A percentile compares a stretch with the other conserved stretches of the same genome.
Conservation (phyloP, 768 basidiomycete species). For the Suillus subaureus region DNA sequence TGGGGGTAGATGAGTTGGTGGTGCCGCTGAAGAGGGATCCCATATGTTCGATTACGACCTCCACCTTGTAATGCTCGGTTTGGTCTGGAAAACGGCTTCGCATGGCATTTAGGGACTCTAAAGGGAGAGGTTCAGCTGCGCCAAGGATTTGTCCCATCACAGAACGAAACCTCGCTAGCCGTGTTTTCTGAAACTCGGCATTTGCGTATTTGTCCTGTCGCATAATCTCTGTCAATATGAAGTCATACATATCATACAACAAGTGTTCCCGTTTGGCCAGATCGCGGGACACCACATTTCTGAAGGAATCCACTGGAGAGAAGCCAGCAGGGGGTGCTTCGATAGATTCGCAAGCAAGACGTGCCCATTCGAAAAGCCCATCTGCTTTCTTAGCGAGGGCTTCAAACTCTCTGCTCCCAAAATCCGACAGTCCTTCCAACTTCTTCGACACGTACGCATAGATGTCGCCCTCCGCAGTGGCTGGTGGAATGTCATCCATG, state of each 20-base stretch:
- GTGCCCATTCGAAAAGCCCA: constrained; percentile 14
- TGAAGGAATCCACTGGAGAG: constrained; percentile 7
- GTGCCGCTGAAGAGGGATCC: constrained; percentile 15
- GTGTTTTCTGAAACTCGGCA: neutral
- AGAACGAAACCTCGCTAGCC: constrained; percentile 9
- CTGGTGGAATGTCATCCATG: constrained; percentile 10
- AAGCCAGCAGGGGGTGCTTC: neutral
- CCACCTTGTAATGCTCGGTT: constrained; percentile 7
- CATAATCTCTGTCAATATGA: constrained; percentile 12
- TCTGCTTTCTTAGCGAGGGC: constrained; percentile 7
- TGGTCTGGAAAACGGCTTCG: constrained; percentile 5
- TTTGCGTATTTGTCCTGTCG: neutral
- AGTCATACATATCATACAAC: constrained; percentile 13
- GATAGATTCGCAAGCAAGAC: constrained; percentile 16
- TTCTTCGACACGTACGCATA: constrained; percentile 9
- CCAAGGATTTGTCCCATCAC: constrained; percentile 13
- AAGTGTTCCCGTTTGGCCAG: constrained; percentile 1
- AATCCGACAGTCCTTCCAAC: neutral
- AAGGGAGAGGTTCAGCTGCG: constrained; percentile 12
- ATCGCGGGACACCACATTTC: neutral
- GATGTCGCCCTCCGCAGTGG: constrained; percentile 7
- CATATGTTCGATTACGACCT: constrained; percentile 10
- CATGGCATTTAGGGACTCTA: neutral
- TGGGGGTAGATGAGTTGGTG: constrained; percentile 3
- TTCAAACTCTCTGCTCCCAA: constrained; percentile 1